phyloP scores from a whole-genome alignment of 768 basidiomycete genomes.

The Leccinum truebloodii region DNA sequence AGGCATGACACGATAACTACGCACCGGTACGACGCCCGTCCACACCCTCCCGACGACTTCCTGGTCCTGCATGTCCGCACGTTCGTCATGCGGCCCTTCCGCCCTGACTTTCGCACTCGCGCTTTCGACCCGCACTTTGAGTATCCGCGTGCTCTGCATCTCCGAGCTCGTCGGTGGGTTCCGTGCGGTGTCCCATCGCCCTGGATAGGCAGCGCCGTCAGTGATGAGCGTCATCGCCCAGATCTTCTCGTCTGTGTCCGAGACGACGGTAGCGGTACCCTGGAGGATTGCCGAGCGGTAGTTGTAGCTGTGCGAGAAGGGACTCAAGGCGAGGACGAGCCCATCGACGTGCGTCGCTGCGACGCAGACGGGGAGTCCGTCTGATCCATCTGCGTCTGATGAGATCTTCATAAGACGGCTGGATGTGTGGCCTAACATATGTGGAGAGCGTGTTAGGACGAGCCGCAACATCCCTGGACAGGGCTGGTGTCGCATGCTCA shows the following conservation, averaged over 20 bases:
- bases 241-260: slow-evolving; percentile 23
- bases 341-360: slow-evolving; percentile 29
- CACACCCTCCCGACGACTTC: slow-evolving; percentile 20
- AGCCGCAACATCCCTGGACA: too few relatives aligned
- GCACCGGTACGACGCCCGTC: slow-evolving; percentile 29
- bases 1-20: background rate
- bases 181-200: slow-evolving; percentile 22
- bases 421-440: slow-evolving; percentile 19
- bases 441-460: too few relatives aligned
- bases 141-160: slow-evolving; percentile 25
- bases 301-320: slow-evolving; percentile 30
- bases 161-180: slow-evolving; percentile 24
- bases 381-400: background rate
- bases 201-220: slow-evolving; percentile 21
- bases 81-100: slow-evolving; percentile 25
- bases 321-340: slow-evolving; percentile 23
- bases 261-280: slow-evolving; percentile 17
- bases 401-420: slow-evolving; percentile 31
- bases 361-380: slow-evolving; percentile 22
- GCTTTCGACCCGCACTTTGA: slow-evolving; percentile 24
- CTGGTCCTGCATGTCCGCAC: slow-evolving; percentile 16
- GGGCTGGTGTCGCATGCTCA: slow-evolving; percentile 2
- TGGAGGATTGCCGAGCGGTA: slow-evolving; percentile 29
- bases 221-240: slow-evolving; percentile 28
- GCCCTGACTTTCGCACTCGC: slow-evolving; percentile 28